phyloP scores from a whole-genome alignment of 345 rosid species.

The Lumnitzera littorea region DNA sequence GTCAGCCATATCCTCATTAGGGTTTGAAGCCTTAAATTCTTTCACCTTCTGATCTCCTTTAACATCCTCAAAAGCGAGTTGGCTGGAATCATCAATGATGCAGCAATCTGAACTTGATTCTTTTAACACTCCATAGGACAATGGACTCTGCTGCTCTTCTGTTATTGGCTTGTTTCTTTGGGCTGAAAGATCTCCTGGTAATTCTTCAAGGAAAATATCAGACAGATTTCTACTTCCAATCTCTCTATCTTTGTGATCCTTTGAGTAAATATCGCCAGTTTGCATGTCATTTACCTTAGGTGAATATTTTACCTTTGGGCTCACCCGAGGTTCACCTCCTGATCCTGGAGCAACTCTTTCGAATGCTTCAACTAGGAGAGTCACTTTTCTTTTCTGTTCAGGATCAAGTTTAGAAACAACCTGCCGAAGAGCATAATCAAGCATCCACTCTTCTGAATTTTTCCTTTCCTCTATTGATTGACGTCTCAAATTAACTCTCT shows the following conservation, averaged over 20 bases:
- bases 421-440: constrained; percentile 70
- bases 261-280: constrained; percentile 15
- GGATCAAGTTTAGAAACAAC: constrained; percentile 70
- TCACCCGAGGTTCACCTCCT: constrained; percentile 21
- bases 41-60: too few species aligned
- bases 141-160: constrained; percentile 6
- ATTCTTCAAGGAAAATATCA: constrained; percentile 5
- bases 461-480: constrained; percentile 56
- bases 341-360: constrained; percentile 60
- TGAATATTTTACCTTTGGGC: constrained; percentile 17
- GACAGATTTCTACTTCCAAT: constrained; percentile 11
- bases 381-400: constrained; percentile 71
- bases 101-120: neutral
- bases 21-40: neutral
- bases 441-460: constrained; percentile 89
- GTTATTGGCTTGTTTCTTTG: constrained; percentile 6
- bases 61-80: too few species aligned
- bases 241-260: constrained; percentile 13
- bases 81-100: neutral
- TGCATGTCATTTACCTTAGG: constrained; percentile 31
- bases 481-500: constrained; percentile 61
- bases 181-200: neutral
- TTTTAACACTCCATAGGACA: neutral
- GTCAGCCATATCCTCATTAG: neutral
- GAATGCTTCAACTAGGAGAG: constrained; percentile 92